A percentile compares a stretch with the other conserved stretches of the same genome.
Conservation (phyloP, 2,329 filamentous ascomycete genomes). For the Trichoderma sp. region DNA sequence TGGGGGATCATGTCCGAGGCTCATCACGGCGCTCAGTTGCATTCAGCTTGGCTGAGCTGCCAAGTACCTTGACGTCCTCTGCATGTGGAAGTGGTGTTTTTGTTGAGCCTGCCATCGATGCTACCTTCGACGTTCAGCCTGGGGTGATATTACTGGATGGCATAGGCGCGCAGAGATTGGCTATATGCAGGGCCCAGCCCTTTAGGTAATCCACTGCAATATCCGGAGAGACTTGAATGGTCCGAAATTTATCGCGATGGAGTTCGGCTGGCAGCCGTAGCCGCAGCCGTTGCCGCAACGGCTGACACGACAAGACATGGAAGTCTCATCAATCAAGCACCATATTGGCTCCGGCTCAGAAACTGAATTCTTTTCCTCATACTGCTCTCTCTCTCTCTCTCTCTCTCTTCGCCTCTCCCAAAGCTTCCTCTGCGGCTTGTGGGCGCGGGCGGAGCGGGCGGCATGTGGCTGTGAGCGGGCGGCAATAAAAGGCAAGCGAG, state of each 20-base stretch:
- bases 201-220: constrained; percentile 21
- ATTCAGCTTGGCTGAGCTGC: not conserved
- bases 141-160: not conserved
- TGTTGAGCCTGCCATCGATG: not conserved
- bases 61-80: not conserved
- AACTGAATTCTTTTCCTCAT: not conserved
- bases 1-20: not conserved
- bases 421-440: not conserved
- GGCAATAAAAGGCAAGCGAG: constrained; percentile 2
- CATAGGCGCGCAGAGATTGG: constrained; percentile 16
- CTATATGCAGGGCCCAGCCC: constrained; percentile 19
- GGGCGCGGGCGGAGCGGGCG: constrained; percentile 5
- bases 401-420: not conserved
- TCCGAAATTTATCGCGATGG: not conserved
- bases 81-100: not conserved
- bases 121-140: constrained; percentile 1
- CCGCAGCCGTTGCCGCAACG: not conserved
- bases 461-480: constrained; percentile 18
- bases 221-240: not conserved
- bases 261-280: not conserved
- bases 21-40: not conserved
- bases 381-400: not conserved
- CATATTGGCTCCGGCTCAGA: not conserved
- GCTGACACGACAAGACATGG: not conserved
- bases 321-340: not conserved